Conservation (phyloP, 108 stramenopile genomes). For the Nannochloropsis salina region DNA sequence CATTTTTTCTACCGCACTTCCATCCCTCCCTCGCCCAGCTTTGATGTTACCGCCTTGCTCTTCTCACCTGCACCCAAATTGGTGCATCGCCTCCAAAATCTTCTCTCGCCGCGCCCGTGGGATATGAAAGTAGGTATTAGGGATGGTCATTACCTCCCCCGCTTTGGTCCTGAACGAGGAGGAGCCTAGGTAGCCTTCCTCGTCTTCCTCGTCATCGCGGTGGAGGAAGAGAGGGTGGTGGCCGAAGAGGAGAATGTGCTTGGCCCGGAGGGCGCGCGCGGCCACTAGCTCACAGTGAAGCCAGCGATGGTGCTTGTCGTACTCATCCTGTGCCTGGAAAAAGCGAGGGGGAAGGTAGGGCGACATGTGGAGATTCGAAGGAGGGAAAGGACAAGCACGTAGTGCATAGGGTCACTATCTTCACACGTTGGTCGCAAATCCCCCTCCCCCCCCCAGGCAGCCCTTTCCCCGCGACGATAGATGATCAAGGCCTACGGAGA, state of each 20-base stretch:
- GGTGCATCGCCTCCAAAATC: neutral
- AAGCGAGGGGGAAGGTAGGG: neutral
- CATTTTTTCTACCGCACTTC: too few species aligned
- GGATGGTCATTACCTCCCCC: neutral
- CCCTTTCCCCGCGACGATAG: too few species aligned
- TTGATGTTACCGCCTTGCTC: neutral
- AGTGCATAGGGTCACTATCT: too few species aligned
- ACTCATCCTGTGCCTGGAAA: neutral
- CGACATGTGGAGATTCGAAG: neutral
- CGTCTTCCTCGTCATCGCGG: neutral
- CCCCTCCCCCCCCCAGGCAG: too few species aligned
- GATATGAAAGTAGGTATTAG: neutral
- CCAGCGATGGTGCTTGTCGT: neutral
- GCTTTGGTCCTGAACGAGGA: conserved; percentile 7
- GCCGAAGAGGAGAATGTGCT: neutral
- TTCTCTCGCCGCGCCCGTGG: neutral
- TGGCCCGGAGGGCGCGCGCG: neutral
- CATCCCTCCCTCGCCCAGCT: too few species aligned
- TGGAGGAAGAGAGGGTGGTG: neutral
- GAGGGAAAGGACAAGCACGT: too few species aligned
- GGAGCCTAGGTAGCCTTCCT: neutral
- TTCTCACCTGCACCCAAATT: conserved; percentile 2
- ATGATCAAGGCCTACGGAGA: too few species aligned
- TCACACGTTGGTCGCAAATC: too few species aligned
- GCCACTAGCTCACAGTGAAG: neutral